Percentiles rank a stretch among this genome's conserved stretches.
Evolutionary conservation across 2,329 filamentous ascomycete genomes (phyloP).

Genomic region (Clarireedia paspali): DNA sequence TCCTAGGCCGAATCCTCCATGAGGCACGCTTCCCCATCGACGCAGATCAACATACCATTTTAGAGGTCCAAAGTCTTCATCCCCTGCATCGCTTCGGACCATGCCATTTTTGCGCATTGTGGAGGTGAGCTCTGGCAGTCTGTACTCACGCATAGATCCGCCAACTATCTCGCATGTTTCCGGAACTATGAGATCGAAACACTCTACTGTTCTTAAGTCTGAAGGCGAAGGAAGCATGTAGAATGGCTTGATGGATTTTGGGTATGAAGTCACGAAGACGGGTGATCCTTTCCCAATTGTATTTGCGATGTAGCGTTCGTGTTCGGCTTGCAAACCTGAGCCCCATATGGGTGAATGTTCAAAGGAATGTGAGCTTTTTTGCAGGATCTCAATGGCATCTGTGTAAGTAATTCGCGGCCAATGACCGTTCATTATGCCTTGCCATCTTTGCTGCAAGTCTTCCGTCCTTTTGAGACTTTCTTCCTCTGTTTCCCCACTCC

Average conservation of each 20-base stretch:
- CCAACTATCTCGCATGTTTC: constrained; percentile 62
- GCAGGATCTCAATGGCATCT: constrained; percentile 63
- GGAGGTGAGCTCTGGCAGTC: constrained; percentile 45
- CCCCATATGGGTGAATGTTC: constrained; percentile 63
- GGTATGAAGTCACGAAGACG: constrained; percentile 90
- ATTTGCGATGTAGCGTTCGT: constrained; percentile 80
- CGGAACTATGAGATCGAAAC: constrained; percentile 65
- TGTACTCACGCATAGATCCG: constrained; percentile 64
- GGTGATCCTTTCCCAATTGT: constrained; percentile 49
- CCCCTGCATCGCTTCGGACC: constrained; percentile 24
- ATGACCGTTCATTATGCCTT: constrained; percentile 45
- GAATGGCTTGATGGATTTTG: constrained; percentile 83
- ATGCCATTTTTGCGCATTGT: constrained; percentile 54
- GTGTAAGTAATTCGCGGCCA: constrained; percentile 85
- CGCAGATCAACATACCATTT: constrained; percentile 66
- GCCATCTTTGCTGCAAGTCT: constrained; percentile 63
- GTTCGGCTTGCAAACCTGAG: constrained; percentile 75
- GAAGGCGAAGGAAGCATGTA: constrained; percentile 61
- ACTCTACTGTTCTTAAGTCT: constrained; percentile 47
- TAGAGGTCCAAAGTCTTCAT: constrained; percentile 39
- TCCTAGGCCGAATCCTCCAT: constrained; percentile 65
- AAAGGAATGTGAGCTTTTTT: constrained; percentile 53
- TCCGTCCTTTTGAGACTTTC: constrained; percentile 14
- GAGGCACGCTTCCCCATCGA: constrained; percentile 61
- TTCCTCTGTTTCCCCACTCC: constrained; percentile 7